phyloP scores from a whole-genome alignment of 768 basidiomycete species.

The Lactarius sp. region DNA sequence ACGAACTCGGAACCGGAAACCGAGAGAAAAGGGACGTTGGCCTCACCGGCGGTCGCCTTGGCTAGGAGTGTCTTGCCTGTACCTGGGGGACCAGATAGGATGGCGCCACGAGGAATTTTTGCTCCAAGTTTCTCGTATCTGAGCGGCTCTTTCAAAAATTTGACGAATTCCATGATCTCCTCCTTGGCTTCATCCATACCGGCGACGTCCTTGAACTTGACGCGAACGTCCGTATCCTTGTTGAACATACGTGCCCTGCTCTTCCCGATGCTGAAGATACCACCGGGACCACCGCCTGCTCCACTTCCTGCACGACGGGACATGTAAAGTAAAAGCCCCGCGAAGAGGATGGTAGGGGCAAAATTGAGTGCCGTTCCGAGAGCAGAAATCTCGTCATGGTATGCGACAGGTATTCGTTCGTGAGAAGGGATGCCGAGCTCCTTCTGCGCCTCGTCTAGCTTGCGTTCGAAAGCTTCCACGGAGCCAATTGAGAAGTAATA shows the following conservation, averaged over 20 bases:
- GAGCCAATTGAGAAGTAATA: conserved; percentile 98
- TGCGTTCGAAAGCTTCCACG: conserved; percentile 93
- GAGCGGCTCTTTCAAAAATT: conserved; percentile 93
- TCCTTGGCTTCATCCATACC: conserved; percentile 99
- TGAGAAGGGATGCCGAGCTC: conserved; percentile 89
- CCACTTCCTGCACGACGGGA: conserved; percentile 63
- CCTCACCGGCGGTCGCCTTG: conserved; percentile 98
- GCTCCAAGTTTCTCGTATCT: conserved; percentile 96
- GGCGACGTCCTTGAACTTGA: conserved; percentile 94
- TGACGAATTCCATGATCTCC: conserved; percentile 99
- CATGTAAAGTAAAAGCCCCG: conserved; percentile 87
- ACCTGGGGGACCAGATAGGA: conserved; percentile 93
- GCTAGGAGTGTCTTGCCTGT: conserved; percentile 98
- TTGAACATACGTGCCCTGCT: conserved; percentile 93
- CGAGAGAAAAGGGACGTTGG: conserved; percentile 94
- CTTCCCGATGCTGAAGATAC: conserved; percentile 97
- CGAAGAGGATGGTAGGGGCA: conserved; percentile 90
- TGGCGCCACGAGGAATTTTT: conserved; percentile 94
- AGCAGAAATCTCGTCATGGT: conserved; percentile 90
- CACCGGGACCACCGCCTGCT: conserved; percentile 63
- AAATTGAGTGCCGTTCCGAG: conserved; percentile 80
- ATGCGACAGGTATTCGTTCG: conserved; percentile 95
- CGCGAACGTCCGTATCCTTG: conserved; percentile 90
- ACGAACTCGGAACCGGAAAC: conserved; percentile 99
- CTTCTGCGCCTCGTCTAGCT: conserved; percentile 87